Conservation (phyloP, 768 basidiomycete species). For the Leccinum longicurvipes region DNA sequence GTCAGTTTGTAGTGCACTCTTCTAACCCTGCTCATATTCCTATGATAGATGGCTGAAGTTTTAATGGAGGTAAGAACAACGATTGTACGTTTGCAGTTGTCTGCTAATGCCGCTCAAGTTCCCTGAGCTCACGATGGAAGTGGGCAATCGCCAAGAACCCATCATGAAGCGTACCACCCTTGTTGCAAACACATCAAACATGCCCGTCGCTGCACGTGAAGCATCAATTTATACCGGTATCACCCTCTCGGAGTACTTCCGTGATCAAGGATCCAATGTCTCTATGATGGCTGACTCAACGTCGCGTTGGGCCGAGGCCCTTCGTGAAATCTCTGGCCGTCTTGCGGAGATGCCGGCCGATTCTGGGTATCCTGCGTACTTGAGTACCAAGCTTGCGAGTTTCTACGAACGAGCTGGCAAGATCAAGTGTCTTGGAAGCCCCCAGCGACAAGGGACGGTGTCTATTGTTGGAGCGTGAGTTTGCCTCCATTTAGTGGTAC, state of each 20-base stretch:
- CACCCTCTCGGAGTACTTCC: conserved; percentile 98
- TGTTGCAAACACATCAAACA: conserved; percentile 99
- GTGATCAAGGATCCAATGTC: conserved; percentile 96
- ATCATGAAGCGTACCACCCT: conserved; percentile 99
- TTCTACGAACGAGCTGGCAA: conserved; percentile 99
- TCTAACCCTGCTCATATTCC: conserved; percentile 22
- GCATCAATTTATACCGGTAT: conserved; percentile 99
- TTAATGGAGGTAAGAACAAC: conserved; percentile 76
- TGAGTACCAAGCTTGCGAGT: conserved; percentile 90
- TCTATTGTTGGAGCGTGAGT: conserved; percentile 99
- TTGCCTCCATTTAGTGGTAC: background rate
- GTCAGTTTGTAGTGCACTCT: conserved; percentile 43
- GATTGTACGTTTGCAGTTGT: conserved; percentile 1
- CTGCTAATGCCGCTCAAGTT: conserved; percentile 41
- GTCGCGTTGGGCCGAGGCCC: conserved; percentile 97
- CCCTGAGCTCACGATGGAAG: conserved; percentile 91
- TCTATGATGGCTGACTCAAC: conserved; percentile 99
- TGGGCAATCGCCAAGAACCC: conserved; percentile 90
- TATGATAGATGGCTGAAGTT: conserved; percentile 90
- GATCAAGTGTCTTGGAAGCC: conserved; percentile 88
- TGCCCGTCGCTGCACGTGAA: conserved; percentile 99
- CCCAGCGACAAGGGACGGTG: conserved; percentile 84
- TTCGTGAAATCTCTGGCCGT: conserved; percentile 99
- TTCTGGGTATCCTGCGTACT: conserved; percentile 98
- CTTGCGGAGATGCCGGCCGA: conserved; percentile 99